phyloP scores from a whole-genome alignment of 108 stramenopile species.

The Seminavis robusta region DNA sequence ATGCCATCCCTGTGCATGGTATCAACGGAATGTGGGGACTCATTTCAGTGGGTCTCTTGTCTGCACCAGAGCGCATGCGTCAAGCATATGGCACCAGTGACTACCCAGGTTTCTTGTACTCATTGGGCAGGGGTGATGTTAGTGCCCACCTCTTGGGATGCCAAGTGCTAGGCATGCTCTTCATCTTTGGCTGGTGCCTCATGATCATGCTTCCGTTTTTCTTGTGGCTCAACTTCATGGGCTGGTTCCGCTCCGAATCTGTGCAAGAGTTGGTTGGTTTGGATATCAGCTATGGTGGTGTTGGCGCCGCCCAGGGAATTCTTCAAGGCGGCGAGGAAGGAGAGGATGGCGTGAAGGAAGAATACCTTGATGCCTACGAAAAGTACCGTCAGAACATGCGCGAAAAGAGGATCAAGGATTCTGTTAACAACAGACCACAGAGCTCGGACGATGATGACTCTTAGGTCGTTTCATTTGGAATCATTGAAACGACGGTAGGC shows the following conservation, averaged over 20 bases:
- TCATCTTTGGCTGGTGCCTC: slow-evolving; percentile 71
- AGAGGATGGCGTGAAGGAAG: slow-evolving; percentile 35
- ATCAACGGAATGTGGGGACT: slow-evolving; percentile 80
- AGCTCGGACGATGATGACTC: too few species aligned
- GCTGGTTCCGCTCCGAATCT: slow-evolving; percentile 71
- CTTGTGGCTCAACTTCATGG: slow-evolving; percentile 59
- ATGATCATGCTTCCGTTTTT: slow-evolving; percentile 41
- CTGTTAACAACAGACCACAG: too few species aligned
- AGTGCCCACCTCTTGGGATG: slow-evolving; percentile 64
- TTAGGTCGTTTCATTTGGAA: too few species aligned
- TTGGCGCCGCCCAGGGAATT: not conserved
- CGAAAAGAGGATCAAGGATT: not conserved
- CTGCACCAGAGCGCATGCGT: slow-evolving; percentile 31
- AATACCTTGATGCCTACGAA: slow-evolving; percentile 45
- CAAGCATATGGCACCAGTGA: slow-evolving; percentile 39
- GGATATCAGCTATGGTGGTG: slow-evolving; percentile 60
- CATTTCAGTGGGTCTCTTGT: slow-evolving; percentile 76
- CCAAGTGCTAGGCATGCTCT: slow-evolving; percentile 55
- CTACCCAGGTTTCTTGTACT: slow-evolving; percentile 74
- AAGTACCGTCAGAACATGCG: not conserved
- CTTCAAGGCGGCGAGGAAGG: slow-evolving; percentile 6
- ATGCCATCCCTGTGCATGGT: slow-evolving; percentile 92
- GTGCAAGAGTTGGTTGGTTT: slow-evolving; percentile 74
- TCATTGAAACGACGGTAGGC: too few species aligned
- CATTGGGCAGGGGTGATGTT: slow-evolving; percentile 34